Base-by-base conservation (phyloP, 768 basidiomycete genomes). In the Amanita pseudoporphyria region DNA sequence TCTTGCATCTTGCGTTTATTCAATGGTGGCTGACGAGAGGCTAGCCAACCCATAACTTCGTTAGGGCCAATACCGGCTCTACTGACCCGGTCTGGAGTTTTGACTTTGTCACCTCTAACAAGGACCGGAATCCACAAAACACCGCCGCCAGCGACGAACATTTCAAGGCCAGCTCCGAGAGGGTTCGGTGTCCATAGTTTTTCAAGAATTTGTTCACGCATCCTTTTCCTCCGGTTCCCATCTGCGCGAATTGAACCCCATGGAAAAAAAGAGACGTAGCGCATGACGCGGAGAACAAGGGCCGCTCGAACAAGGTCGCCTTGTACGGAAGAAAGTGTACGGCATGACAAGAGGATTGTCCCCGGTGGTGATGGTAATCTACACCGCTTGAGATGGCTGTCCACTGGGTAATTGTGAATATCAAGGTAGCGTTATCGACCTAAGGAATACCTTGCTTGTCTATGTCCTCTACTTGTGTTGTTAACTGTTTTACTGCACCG, bases 231-330 rank as follows among this genome's bases (percentile, higher is more conserved):
- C 30, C 88, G 73, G 52, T 73, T 64, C 2, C 72, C 78, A 54
- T 87, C 81, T 1, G 87, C 77, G 6, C 69, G 73, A 14, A 73
- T 57, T 41, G 79, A 78, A 4, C 89, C 89, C 89, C 89, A 92
- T 2, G 86, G 82, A 33, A 76, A 68, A 39, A 78, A 81, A 0
- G 88, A 90, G 36, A 81, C 66, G 57, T 80, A 84, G 12, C 87
- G 85, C 45, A 88, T 66, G 24, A 82, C 67, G 28, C 79, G 74
- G 37, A 74, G 62, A 53, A 81, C 59, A 38, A 81, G 57, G 2
- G 72, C 71, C 38, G 57, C 60, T 45, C 65, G 69, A 14, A 76
- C 58, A 14, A 63, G 54, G 0, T 62, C 61, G 35, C 73, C 64
- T 1, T 58, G 52, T 41, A 76, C 63, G 0, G 58, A 47, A 31